A percentile compares a stretch with the other conserved stretches of the same genome.
Conservation (phyloP, 257 asterid genomes). For the Solanum arcanum region DNA sequence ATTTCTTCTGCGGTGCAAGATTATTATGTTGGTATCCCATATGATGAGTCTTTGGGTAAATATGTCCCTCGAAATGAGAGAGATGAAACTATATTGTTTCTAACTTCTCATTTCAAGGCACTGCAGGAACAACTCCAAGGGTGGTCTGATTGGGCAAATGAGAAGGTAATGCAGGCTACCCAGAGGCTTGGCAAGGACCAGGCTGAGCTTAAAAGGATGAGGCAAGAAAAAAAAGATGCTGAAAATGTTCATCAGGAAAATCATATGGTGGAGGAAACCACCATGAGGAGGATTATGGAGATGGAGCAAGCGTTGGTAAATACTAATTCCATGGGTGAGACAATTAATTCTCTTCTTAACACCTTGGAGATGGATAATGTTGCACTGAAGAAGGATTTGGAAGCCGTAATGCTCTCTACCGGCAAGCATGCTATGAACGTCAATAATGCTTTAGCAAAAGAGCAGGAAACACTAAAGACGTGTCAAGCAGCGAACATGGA, state of each 20-base stretch:
- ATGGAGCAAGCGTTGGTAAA: conserved; percentile 51
- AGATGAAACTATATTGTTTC: conserved; percentile 33
- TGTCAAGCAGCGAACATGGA: conserved; percentile 27
- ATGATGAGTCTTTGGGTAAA: conserved; percentile 37
- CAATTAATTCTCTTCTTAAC: conserved; percentile 19
- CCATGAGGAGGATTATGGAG: conserved; percentile 45
- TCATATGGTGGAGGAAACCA: conserved; percentile 48
- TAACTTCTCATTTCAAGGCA: conserved; percentile 26
- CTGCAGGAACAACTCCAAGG: conserved; percentile 35
- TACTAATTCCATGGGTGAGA: conserved; percentile 31
- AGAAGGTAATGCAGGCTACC: conserved; percentile 72
- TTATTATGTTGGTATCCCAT: conserved; percentile 38
- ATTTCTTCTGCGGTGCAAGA: conserved; percentile 17
- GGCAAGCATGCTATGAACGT: conserved; percentile 10
- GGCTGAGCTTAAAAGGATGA: conserved; percentile 56
- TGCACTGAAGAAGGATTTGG: conserved; percentile 26
- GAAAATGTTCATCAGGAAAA: conserved; percentile 45
- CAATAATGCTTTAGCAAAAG: conserved; percentile 35
- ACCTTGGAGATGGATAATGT: conserved; percentile 39
- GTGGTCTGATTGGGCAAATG: conserved; percentile 67
- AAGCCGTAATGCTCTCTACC: conserved; percentile 28
- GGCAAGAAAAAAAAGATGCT: conserved; percentile 52
- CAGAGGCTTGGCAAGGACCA: conserved; percentile 47
- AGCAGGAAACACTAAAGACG: conserved; percentile 44
- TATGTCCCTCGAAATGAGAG: conserved; percentile 37